Conservation (phyloP, 208 protist species). For the Leishmania gerbilli region DNA sequence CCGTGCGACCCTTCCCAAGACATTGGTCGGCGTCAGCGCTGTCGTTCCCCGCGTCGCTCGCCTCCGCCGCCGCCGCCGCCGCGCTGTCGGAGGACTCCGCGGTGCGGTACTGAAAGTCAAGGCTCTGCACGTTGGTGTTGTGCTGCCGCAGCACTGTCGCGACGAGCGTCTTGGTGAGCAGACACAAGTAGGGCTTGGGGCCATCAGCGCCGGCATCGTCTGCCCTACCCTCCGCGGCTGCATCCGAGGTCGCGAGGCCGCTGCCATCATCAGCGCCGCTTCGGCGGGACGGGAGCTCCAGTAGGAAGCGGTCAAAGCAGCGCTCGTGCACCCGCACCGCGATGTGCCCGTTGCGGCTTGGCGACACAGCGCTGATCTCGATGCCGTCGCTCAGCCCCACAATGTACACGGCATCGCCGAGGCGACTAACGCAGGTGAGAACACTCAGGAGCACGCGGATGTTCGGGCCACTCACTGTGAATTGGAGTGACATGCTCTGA, state of each 20-base stretch:
- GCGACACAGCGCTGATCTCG: constrained; percentile 43
- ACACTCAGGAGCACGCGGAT: constrained; percentile 50
- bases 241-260: constrained; percentile 3
- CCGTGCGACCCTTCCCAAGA: not conserved
- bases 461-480: constrained; percentile 42
- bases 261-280: not conserved
- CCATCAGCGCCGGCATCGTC: not conserved
- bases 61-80: not conserved
- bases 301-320: constrained; percentile 41
- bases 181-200: constrained; percentile 14
- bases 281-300: not conserved
- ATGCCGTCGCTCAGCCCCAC: constrained; percentile 38
- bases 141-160: constrained; percentile 55
- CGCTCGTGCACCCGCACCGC: constrained; percentile 29
- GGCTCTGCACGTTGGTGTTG: constrained; percentile 23
- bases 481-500: constrained; percentile 40
- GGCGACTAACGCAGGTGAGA: constrained; percentile 36
- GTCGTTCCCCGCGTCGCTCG: not conserved
- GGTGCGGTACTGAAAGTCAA: constrained; percentile 17
- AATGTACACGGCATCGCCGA: constrained; percentile 46
- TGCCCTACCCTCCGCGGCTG: not conserved
- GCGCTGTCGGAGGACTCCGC: not conserved
- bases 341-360: constrained; percentile 38
- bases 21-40: not conserved
- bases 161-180: constrained; percentile 44